Evolutionary conservation across 331 rosid species (phyloP), one percentile per base, ranked within the genome.

Genomic region (Spiraea crenata): DNA sequence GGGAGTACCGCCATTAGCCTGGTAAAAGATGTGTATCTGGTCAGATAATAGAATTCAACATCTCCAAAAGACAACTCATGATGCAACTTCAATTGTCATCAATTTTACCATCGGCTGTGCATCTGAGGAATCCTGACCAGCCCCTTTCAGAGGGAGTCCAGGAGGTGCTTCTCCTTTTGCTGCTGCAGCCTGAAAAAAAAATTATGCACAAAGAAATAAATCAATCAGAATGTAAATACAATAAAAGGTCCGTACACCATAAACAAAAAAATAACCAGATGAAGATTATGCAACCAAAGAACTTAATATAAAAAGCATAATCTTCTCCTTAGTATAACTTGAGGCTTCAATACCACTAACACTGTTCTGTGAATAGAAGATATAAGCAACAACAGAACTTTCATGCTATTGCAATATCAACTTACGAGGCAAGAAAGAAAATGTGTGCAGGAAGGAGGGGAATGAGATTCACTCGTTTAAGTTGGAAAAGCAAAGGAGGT

Each of bases 101-200:
- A 31, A 57, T 13, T 44, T 83, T 70, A 93, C 99, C 84, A 79
- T 80, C 60, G 88, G 85, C 45, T 82, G 87, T 71, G 88, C 83
- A 79, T 93, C 99, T 35, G 92, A 76, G 17, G 97, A 89, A 80
- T 93, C 97, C 85, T 90, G 97, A 74, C 97, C 96, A 54, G 97
- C 92, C 74, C 97, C 97, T 85, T 91, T 93, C 76, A 90, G 81
- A 69, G 99, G 99, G 40, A 93, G 97, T 79, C 99, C 97, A 76
- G 88, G 87, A 76, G 97, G 97, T 66, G 99, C 99, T 82, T 93
- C 99, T 15, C 99, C 99, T 80, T 93, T 93, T 9, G 98, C 98
- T 65, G 98, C 98, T 8, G 98, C 98, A 58, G 98, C 98, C 98
- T 93, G 87, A 70, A 74, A 72, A 81, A 82, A 70, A 65, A 59